Conservation (phyloP, 2,329 filamentous ascomycete genomes). For the Cladosporium sp. region DNA sequence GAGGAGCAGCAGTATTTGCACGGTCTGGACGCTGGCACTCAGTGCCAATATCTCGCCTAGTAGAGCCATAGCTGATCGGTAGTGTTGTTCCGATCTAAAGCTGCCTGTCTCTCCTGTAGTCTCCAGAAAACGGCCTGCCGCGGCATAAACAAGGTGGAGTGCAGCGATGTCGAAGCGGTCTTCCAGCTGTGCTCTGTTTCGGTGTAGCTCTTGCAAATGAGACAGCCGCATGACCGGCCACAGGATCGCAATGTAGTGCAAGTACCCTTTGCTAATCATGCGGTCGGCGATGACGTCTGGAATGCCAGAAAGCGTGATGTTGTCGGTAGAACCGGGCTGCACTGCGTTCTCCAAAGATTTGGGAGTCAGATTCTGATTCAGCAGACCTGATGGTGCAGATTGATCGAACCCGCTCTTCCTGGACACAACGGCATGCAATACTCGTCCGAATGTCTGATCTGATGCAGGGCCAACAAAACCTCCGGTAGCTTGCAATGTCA, state of each 20-base stretch:
- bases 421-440: neutral
- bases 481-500: neutral
- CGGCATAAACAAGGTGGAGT: constrained; percentile 30
- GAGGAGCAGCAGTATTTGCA: constrained; percentile 25
- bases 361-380: neutral
- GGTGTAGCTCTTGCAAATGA: neutral
- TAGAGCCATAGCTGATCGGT: constrained; percentile 28
- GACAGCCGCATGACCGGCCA: neutral
- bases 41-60: constrained; percentile 34
- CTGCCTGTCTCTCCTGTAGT: constrained; percentile 29
- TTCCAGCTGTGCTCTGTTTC: neutral
- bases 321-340: neutral
- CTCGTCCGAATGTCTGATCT: neutral
- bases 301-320: neutral
- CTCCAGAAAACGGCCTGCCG: constrained; percentile 29
- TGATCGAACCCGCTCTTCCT: neutral
- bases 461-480: neutral
- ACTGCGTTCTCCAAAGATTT: neutral
- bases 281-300: neutral
- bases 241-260: neutral
- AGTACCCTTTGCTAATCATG: neutral
- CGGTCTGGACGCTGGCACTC: constrained; percentile 29
- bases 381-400: neutral
- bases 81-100: constrained; percentile 28
- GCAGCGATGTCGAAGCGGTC: neutral